phyloP scores from a whole-genome alignment of 768 basidiomycete genomes.

The Kockovaella imperatae region DNA sequence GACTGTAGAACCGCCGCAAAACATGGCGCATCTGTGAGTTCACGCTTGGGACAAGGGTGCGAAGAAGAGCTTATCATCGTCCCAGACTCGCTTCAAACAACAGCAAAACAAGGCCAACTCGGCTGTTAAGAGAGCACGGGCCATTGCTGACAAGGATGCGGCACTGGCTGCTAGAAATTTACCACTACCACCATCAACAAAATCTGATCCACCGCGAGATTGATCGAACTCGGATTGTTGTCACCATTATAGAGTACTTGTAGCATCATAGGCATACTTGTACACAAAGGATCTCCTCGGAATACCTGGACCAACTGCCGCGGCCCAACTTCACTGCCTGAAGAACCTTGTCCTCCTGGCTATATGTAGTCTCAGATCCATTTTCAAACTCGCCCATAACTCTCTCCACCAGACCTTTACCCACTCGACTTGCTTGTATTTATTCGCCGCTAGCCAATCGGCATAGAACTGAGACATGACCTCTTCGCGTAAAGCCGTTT shows the following conservation, averaged over 20 bases:
- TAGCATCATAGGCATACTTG: no score
- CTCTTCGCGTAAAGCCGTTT: constrained; percentile 21
- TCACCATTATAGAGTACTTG: no score
- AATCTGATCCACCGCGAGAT: no score
- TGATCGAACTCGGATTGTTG: no score
- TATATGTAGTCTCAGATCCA: constrained; percentile 26
- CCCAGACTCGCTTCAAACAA: no score
- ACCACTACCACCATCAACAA: constrained; percentile 4
- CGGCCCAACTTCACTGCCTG: constrained; percentile 7
- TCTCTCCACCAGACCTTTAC: constrained; percentile 39
- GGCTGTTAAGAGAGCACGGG: no score
- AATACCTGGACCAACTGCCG: no score
- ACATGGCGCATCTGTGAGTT: constrained; percentile 13
- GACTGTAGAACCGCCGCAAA: constrained; percentile 5
- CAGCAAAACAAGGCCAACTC: no score
- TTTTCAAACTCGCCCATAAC: constrained; percentile 28
- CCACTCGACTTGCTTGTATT: constrained; percentile 25
- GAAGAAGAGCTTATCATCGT: no score
- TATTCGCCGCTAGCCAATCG: constrained; percentile 37
- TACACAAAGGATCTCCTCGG: no score
- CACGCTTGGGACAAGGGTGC: no score
- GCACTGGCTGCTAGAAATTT: constrained; percentile 5
- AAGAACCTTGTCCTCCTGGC: constrained; percentile 14
- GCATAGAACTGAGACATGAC: constrained; percentile 31
- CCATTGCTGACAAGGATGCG: no score